A percentile compares a stretch with the other conserved stretches of the same genome.
phyloP scores from a whole-genome alignment of 345 rosid genomes.

The Pelargonium nanum region DNA sequence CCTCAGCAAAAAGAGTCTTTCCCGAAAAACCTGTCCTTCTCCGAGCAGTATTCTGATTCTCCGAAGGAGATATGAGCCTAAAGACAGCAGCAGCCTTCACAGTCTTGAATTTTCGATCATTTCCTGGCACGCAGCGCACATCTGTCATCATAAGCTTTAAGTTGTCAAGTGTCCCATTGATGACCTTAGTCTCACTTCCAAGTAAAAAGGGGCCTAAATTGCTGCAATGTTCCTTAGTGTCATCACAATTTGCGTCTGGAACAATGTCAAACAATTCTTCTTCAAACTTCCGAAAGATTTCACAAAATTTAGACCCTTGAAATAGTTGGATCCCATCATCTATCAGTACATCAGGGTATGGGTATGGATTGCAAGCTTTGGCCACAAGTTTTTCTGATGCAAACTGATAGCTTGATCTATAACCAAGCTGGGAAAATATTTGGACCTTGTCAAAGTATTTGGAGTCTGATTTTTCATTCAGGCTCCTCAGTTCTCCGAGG shows the following conservation, averaged over 20 bases:
- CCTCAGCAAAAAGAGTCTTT: not conserved
- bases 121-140: not conserved
- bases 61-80: not conserved
- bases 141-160: not conserved
- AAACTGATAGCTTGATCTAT: not conserved
- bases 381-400: not conserved
- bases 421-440: not conserved
- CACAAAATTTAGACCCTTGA: not conserved
- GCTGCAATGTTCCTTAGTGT: no score
- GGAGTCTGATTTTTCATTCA: not conserved
- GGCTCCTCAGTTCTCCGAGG: not conserved
- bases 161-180: not conserved
- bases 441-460: slow-evolving; percentile 1
- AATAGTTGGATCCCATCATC: not conserved
- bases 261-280: not conserved
- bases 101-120: not conserved
- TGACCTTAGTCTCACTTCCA: not conserved
- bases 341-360: not conserved
- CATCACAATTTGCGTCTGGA: not conserved
- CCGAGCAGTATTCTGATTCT: slow-evolving; percentile 2
- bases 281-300: not conserved
- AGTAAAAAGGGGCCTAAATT: slow-evolving; percentile 5
- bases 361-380: not conserved
- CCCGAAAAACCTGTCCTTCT: not conserved
- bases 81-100: not conserved